Conservation (phyloP, 1,139 yeast species). For the Candida albicans region DNA sequence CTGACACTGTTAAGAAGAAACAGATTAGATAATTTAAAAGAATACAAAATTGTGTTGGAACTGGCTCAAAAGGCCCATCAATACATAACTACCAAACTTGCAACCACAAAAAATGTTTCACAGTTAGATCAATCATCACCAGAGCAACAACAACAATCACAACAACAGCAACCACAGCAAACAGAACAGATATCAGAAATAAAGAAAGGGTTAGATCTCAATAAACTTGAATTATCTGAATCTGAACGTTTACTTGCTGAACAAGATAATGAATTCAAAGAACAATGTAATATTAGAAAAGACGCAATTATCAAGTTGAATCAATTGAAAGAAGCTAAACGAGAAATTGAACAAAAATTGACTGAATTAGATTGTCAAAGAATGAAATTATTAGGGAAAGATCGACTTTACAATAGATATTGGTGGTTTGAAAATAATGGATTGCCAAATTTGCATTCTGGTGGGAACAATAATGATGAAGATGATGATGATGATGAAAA, state of each 20-base stretch:
- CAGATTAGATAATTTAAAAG: conserved; percentile 66
- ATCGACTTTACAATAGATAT: conserved; percentile 78
- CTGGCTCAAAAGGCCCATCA: conserved; percentile 48
- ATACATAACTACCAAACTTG: conserved; percentile 25
- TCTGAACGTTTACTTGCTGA: conserved; percentile 51
- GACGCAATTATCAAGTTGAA: conserved; percentile 42
- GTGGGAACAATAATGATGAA: conserved; percentile 38
- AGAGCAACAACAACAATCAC: conserved; percentile 4
- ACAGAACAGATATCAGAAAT: conserved; percentile 13
- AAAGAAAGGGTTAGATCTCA: conserved; percentile 22
- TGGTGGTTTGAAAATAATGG: conserved; percentile 97
- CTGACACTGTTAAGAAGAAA: conserved; percentile 65
- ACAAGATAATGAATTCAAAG: conserved; percentile 46
- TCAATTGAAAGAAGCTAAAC: conserved; percentile 45
- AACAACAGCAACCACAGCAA: conserved; percentile 15
- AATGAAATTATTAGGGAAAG: conserved; percentile 75
- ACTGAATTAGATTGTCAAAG: conserved; percentile 78
- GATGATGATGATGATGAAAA: conserved; percentile 34
- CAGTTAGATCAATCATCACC: neutral
- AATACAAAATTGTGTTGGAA: conserved; percentile 53
- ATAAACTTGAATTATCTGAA: conserved; percentile 45
- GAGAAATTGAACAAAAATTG: conserved; percentile 54
- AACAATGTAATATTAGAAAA: conserved; percentile 43
- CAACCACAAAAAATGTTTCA: neutral
- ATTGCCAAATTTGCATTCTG: conserved; percentile 57